Conservation (phyloP, 257 asterid species). For the Lavandula angustifolia region DNA sequence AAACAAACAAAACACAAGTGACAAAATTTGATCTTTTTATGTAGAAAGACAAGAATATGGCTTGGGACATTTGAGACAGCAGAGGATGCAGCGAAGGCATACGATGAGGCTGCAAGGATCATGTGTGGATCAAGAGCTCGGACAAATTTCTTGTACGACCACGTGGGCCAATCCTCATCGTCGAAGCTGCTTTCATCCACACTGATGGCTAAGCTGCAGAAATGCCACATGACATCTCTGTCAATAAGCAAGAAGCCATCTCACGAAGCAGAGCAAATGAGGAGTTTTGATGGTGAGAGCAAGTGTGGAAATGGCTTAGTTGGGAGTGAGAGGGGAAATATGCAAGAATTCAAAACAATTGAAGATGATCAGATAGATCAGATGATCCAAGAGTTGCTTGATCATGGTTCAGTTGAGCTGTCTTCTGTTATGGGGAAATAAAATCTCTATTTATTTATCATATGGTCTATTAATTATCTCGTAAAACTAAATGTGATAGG, state of each 20-base stretch:
- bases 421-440: conserved; percentile 40
- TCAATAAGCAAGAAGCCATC: conserved; percentile 46
- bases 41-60: conserved; percentile 94
- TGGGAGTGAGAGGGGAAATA: conserved; percentile 18
- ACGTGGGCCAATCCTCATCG: conserved; percentile 48
- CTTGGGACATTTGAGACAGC: conserved; percentile 94
- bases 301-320: conserved; percentile 18
- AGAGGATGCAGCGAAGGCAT: conserved; percentile 91
- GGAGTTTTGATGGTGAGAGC: conserved; percentile 5
- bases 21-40: neutral
- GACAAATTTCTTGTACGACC: conserved; percentile 66
- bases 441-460: neutral
- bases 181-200: conserved; percentile 59
- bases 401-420: conserved; percentile 66
- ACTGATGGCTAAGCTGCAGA: conserved; percentile 73
- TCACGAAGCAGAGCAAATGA: neutral
- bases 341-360: conserved; percentile 37
- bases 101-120: conserved; percentile 90
- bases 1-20: no score
- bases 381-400: conserved; percentile 80
- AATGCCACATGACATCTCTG: conserved; percentile 65
- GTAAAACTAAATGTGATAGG: neutral
- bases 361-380: conserved; percentile 78
- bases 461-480: neutral
- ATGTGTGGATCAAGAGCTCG: conserved; percentile 86